Base-by-base conservation (phyloP, 2,329 filamentous ascomycete genomes). In the Aureobasidium vineae region DNA sequence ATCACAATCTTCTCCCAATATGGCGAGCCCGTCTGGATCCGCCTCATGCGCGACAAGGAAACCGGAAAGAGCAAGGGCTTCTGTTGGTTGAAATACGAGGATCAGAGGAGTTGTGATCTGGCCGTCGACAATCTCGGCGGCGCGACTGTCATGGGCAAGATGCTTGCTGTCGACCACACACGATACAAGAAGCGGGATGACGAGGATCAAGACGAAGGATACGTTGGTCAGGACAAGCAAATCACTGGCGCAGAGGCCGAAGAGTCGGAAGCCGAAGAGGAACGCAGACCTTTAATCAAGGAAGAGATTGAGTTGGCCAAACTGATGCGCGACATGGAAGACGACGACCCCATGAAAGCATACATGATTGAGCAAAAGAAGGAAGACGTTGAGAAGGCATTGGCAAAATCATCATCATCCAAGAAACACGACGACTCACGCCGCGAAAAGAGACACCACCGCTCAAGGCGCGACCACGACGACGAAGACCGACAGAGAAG, bases 1-100 rank as follows among this genome's bases (percentile, higher is more conserved):
- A 87, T 98, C 71, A 93, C 93, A 13, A 96, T 99, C 68, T 99
- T 98, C 82, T 97, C 92, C 7, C 95, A 99, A 77, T 99, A 89
- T 75, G 95, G 95, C 72, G 94, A 98, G 75, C 96, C 96, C 2
- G 91, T 93, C 3, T 96, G 94, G 79, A 84, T 99, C 67, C 96
- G 97, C 73, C 86, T 99, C 15, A 88, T 90, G 56, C 91, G 95
- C 74, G 95, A 99, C 83, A 95, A 95, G 75, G 96, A 98, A 75
- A 96, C 93, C 0, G 95, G 96, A 68, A 97, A 97, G 78, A 96
- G 91, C 69, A 90, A 89, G 71, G 95, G 95, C 0, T 99, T 98
- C 75, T 92, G 90, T 2, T 99, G 95, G 84, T 84, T 99, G 66
- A 99, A 99, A 76, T 99, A 98, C 78, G 95, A 99, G 77, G 94